Conservation (phyloP, 2,329 filamentous ascomycete genomes). For the Hymenotorrendiella dingleyae region DNA sequence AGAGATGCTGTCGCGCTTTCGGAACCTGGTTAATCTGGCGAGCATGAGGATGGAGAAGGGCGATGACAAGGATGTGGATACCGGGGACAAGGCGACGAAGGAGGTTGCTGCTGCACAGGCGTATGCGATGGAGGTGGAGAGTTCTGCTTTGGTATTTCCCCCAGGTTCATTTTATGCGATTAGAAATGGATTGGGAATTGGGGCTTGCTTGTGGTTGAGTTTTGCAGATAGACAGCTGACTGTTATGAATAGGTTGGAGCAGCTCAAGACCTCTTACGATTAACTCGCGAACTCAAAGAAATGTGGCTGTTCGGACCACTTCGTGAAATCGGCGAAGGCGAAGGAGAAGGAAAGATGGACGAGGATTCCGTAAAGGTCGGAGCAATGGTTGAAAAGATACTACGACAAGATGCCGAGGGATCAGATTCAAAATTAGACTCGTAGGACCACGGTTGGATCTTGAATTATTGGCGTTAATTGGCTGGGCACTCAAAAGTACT, state of each 20-base stretch:
- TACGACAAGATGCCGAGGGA: constrained; percentile 11
- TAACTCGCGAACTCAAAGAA: constrained; percentile 44
- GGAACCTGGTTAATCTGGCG: constrained; percentile 34
- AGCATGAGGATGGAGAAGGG: constrained; percentile 10
- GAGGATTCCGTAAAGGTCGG: constrained; percentile 32
- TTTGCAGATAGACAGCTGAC: neutral
- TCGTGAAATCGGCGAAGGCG: constrained; percentile 38
- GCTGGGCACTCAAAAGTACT: no score
- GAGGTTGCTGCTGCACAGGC: constrained; percentile 28
- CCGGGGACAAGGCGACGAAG: constrained; percentile 18
- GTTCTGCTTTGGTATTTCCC: constrained; percentile 25
- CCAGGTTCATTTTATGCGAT: neutral
- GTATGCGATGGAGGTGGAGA: constrained; percentile 31
- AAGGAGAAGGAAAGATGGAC: constrained; percentile 34
- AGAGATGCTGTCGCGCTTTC: constrained; percentile 39
- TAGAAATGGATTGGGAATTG: neutral
- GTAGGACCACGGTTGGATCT: no score
- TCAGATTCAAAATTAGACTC: neutral
- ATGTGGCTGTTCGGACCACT: constrained; percentile 45
- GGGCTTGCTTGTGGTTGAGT: neutral
- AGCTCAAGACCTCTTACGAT: constrained; percentile 38
- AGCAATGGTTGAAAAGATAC: constrained; percentile 21
- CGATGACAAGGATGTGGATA: constrained; percentile 19
- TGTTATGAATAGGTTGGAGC: constrained; percentile 23
- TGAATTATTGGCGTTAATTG: no score